These are phyloP conservation scores for Aspergillus saccharolyticus DNA, from an alignment of 495 filamentous ascomycete genomes.

Conservation along the genomic window DNA sequence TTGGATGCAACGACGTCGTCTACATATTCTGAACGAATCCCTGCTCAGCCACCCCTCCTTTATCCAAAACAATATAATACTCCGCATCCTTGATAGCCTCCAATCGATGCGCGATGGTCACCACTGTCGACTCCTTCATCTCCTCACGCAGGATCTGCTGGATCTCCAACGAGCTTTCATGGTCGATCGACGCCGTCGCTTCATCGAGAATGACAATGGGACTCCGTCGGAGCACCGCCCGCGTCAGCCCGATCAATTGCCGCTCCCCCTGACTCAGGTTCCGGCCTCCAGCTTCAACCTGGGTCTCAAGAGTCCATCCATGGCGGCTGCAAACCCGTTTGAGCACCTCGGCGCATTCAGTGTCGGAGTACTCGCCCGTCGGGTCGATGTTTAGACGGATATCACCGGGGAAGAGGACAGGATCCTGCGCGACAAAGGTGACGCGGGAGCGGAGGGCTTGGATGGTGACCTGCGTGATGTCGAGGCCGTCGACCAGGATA, in stretches of 20 bases:
- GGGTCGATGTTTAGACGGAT: conserved; percentile 57
- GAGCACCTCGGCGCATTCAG: conserved; percentile 47
- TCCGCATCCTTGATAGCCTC: conserved; percentile 76
- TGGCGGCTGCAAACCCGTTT: conserved; percentile 46
- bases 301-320: conserved; percentile 49
- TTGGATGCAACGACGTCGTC: background rate
- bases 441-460: conserved; percentile 55
- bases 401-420: conserved; percentile 57
- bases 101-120: conserved; percentile 80
- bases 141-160: conserved; percentile 73
- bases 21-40: conserved; percentile 32
- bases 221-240: conserved; percentile 55
- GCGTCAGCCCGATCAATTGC: conserved; percentile 55
- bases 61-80: conserved; percentile 65
- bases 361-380: conserved; percentile 40
- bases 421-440: conserved; percentile 62
- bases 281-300: conserved; percentile 53
- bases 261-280: conserved; percentile 59
- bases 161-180: conserved; percentile 69
- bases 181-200: conserved; percentile 83
- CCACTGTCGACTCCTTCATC: conserved; percentile 70
- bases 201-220: conserved; percentile 65
- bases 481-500: conserved; percentile 56
- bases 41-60: conserved; percentile 47
- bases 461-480: conserved; percentile 54